Conservation (phyloP, 1,284 basidiomycete species). For the Sporisorium iseilematis-ciliati region DNA sequence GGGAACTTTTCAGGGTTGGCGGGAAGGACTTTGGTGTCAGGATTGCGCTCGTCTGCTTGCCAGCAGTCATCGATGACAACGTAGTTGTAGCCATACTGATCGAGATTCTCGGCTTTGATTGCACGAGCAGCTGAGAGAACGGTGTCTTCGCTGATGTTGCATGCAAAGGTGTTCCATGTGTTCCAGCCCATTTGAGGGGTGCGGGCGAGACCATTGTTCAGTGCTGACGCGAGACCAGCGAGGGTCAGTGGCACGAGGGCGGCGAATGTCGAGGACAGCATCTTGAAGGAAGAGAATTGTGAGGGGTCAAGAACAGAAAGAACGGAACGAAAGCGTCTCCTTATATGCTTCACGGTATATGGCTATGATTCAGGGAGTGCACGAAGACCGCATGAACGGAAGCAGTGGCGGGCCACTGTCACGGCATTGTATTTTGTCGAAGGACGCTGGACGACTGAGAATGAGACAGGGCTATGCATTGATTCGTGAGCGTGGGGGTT, state of each 20-base stretch:
- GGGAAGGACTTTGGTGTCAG: constrained; percentile 70
- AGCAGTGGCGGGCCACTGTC: too few species aligned
- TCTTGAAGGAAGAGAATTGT: background rate
- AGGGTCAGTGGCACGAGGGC: constrained; percentile 19
- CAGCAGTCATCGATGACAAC: constrained; percentile 69
- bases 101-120: constrained; percentile 65
- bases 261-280: constrained; percentile 18
- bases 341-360: background rate
- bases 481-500: background rate
- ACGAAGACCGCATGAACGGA: too few species aligned
- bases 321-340: too few species aligned
- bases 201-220: constrained; percentile 30
- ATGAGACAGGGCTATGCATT: background rate
- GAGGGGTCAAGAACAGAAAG: background rate
- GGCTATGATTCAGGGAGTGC: too few species aligned
- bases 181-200: constrained; percentile 53
- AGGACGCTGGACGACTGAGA: too few species aligned
- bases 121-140: constrained; percentile 65
- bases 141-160: constrained; percentile 59
- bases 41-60: constrained; percentile 69
- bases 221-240: constrained; percentile 10
- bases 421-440: too few species aligned
- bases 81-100: constrained; percentile 47
- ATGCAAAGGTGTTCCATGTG: constrained; percentile 68
- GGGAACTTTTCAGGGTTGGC: constrained; percentile 72